phyloP scores from a whole-genome alignment of 768 basidiomycete species.

The Chalciporus pseudorubinellus region DNA sequence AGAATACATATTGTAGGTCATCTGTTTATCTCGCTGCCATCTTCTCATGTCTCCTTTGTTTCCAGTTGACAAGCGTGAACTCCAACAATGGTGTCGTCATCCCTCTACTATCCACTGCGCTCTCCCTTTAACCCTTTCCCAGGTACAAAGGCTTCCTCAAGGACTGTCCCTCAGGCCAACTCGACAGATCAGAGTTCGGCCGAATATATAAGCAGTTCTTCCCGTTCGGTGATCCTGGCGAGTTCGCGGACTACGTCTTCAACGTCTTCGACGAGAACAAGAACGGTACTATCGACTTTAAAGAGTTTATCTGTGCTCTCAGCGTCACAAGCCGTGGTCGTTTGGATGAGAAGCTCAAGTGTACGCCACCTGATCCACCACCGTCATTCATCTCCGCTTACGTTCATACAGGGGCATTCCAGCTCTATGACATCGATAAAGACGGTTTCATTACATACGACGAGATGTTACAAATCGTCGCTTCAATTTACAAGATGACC shows the following conservation, averaged over 20 bases:
- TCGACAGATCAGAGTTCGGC: slow-evolving; percentile 93
- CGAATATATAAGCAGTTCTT: slow-evolving; percentile 99
- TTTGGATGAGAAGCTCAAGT: slow-evolving; percentile 97
- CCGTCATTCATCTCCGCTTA: slow-evolving; percentile 16
- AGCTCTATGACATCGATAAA: slow-evolving; percentile 97
- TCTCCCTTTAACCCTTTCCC: slow-evolving; percentile 8
- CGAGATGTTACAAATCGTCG: slow-evolving; percentile 98
- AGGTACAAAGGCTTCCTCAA: slow-evolving; percentile 99
- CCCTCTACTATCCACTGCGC: slow-evolving; percentile 3
- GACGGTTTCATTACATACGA: slow-evolving; percentile 98
- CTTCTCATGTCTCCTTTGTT: slow-evolving; percentile 12
- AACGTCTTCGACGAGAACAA: slow-evolving; percentile 95
- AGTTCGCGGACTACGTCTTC: slow-evolving; percentile 98
- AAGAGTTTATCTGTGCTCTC: slow-evolving; percentile 98
- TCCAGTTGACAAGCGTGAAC: slow-evolving; percentile 92
- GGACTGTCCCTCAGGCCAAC: slow-evolving; percentile 95
- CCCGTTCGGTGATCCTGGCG: slow-evolving; percentile 95
- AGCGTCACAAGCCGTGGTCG: slow-evolving; percentile 91
- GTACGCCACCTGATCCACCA: slow-evolving; percentile 46
- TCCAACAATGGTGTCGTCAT: slow-evolving; percentile 79
- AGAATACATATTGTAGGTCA: slow-evolving; percentile 90
- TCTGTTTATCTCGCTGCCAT: not conserved
- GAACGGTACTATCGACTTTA: slow-evolving; percentile 98
- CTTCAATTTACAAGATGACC: slow-evolving; percentile 99
- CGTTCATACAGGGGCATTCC: slow-evolving; percentile 85